A percentile compares a stretch with the other conserved stretches of the same genome.
These are phyloP conservation scores for Geotrichum ghanense DNA, from an alignment of 805 yeast species.

Conservation along the genomic window DNA sequence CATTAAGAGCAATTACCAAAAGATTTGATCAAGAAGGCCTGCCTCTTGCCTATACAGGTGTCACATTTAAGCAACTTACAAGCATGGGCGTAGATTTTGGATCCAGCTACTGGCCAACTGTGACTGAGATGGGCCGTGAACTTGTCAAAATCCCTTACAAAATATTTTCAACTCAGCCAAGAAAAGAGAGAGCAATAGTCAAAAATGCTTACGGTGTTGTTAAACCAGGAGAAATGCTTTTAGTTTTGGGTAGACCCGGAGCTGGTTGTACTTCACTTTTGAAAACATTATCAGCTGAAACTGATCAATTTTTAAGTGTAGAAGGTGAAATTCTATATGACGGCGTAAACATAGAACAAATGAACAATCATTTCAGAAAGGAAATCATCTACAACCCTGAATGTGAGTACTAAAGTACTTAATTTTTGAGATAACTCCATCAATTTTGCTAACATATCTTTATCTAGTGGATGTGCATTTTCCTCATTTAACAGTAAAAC, in stretches of 20 bases:
- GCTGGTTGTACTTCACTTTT: slow-evolving; percentile 69
- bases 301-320: slow-evolving; percentile 33
- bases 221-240: slow-evolving; percentile 55
- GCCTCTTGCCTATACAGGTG: slow-evolving; percentile 26
- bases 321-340: slow-evolving; percentile 51
- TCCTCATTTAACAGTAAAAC: slow-evolving; percentile 65
- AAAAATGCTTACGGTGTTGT: slow-evolving; percentile 26
- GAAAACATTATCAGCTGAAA: slow-evolving; percentile 52
- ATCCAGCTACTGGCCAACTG: slow-evolving; percentile 34
- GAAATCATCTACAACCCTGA: slow-evolving; percentile 33
- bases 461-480: slow-evolving; percentile 62
- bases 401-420: slow-evolving; percentile 11
- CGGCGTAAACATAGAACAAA: slow-evolving; percentile 46
- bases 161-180: slow-evolving; percentile 4
- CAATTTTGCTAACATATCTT: slow-evolving; percentile 2
- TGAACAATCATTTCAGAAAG: slow-evolving; percentile 45
- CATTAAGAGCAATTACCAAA: slow-evolving; percentile 20
- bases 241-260: slow-evolving; percentile 67
- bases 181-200: slow-evolving; percentile 16
- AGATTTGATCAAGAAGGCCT: slow-evolving; percentile 24
- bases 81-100: slow-evolving; percentile 38
- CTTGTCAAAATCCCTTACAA: slow-evolving; percentile 14
- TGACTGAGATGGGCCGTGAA: slow-evolving; percentile 30
- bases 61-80: slow-evolving; percentile 29
- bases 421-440: too few relatives aligned